Evolutionary conservation across 306 rosid species (phyloP), one percentile per base, ranked within the genome.

Genomic region (Quercus rubra): DNA sequence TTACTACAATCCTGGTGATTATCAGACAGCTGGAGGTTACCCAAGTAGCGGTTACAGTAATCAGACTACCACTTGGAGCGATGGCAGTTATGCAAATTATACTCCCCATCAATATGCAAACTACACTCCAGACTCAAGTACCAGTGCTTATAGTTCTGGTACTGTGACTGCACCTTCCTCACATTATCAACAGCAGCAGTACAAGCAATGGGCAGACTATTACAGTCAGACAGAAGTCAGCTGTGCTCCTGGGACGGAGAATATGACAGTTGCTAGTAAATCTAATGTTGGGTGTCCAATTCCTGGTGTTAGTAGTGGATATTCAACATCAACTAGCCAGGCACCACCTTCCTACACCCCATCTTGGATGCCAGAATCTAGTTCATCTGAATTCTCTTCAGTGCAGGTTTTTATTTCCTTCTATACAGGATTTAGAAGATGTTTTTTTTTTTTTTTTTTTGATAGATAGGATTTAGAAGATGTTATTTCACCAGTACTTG

Each of bases 1-100:
- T 96, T 96, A 93, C 83, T 96, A 93, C 99, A 96, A 93, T 96
- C 93, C 99, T 93, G 99, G 91, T 96, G 99, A 96, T 96, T 93
- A 93, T 91, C 99, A 96, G 99, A 96, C 94, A 88, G 84, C 98
- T 80, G 97, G 96, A 85, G 94, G 91, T 81, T 96, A 93, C 80
- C 87, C 88, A 83, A 90, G 88, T 87, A 88, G 89, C 91, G 64
- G 91, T 78, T 96, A 93, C 81, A 86, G 85, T 86, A 91, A 90
- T 81, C 97, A 89, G 85, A 85, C 92, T 18, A 77, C 90, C 2
- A 15, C 80, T 80, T 92, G 99, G 99, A 95, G 81, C 85, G 94
- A 86, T 79, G 93, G 91, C 77, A 90, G 75, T 84, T 90, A 92
- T 79, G 77, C 96, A 80, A 94, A 89, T 85, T 93, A 91, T 63